Conservation (phyloP, 441 rosid species). For the Brassica balearica region DNA sequence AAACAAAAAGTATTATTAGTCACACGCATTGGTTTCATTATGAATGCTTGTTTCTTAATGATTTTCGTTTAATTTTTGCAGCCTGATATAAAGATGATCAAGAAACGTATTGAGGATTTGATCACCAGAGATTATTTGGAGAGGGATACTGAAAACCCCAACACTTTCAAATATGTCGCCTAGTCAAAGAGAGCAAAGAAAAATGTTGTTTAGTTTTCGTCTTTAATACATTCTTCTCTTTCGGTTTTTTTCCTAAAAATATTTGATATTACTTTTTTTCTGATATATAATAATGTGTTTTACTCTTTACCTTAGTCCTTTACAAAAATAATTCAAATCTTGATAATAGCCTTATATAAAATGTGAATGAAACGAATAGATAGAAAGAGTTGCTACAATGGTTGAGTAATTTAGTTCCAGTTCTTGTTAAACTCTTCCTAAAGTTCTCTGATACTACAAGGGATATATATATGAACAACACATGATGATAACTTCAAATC, state of each 20-base stretch:
- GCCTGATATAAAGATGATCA: slow-evolving; percentile 88
- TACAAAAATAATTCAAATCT: too few species aligned
- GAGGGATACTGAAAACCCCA: slow-evolving; percentile 63
- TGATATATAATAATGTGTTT: not conserved
- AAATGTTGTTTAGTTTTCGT: not conserved
- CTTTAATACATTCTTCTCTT: not conserved
- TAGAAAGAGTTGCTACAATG: not conserved
- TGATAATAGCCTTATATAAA: not conserved
- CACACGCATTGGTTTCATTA: not conserved
- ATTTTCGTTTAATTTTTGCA: not conserved
- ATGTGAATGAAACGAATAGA: not conserved
- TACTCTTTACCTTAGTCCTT: not conserved
- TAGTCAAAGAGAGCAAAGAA: slow-evolving; percentile 28
- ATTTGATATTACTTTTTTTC: not conserved
- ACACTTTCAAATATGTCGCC: slow-evolving; percentile 62
- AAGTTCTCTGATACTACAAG: not conserved
- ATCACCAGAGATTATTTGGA: slow-evolving; percentile 77
- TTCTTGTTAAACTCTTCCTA: slow-evolving; percentile 15
- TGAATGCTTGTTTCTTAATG: not conserved
- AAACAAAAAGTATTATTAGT: not conserved
- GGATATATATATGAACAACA: slow-evolving; percentile 15
- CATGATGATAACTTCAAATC: slow-evolving; percentile 16
- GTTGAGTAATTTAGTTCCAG: not conserved
- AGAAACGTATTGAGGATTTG: slow-evolving; percentile 86
- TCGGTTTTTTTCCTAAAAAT: not conserved